These are phyloP conservation scores for Mycena citricolor DNA, from an alignment of 1,284 basidiomycete species.

Conservation along the genomic window DNA sequence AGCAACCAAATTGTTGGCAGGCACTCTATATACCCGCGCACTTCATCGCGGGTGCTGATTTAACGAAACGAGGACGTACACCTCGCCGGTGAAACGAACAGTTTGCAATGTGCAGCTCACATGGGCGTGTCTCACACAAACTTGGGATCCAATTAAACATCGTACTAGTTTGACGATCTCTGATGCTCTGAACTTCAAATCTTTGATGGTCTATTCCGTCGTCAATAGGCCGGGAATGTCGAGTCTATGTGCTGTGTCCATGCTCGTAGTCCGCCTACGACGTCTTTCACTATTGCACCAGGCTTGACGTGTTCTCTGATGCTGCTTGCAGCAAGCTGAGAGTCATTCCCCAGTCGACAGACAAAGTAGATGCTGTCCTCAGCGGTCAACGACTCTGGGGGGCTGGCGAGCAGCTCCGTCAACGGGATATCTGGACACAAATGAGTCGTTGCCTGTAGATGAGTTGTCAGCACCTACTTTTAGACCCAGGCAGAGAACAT, in stretches of 20 bases:
- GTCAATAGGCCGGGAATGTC: conserved; percentile 81
- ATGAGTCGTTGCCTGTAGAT: conserved; percentile 4
- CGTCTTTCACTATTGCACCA: conserved; percentile 55
- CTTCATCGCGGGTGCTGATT: too few species aligned
- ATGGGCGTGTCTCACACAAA: too few species aligned
- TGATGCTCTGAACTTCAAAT: too few species aligned
- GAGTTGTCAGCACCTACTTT: conserved; percentile 53
- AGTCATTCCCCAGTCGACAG: conserved; percentile 93
- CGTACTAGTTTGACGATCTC: too few species aligned
- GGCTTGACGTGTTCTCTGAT: conserved; percentile 41
- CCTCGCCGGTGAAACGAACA: too few species aligned
- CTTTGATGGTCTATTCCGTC: too few species aligned
- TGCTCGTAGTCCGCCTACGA: conserved; percentile 76
- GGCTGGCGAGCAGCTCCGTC: conserved; percentile 57
- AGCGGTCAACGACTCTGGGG: conserved; percentile 39
- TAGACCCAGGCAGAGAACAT: conserved; percentile 74
- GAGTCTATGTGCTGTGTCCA: conserved; percentile 76
- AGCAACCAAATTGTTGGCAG: too few species aligned
- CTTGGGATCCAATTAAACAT: too few species aligned
- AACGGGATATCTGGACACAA: conserved; percentile 64
- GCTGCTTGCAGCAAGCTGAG: conserved; percentile 79
- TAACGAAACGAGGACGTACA: too few species aligned
- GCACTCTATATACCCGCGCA: too few species aligned
- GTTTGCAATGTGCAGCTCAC: too few species aligned
- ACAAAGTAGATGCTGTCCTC: conserved; percentile 55